Percentiles rank a stretch among this genome's conserved stretches.
Conservation (phyloP, 2,329 filamentous ascomycete species). For the Thelonectria rubi region DNA sequence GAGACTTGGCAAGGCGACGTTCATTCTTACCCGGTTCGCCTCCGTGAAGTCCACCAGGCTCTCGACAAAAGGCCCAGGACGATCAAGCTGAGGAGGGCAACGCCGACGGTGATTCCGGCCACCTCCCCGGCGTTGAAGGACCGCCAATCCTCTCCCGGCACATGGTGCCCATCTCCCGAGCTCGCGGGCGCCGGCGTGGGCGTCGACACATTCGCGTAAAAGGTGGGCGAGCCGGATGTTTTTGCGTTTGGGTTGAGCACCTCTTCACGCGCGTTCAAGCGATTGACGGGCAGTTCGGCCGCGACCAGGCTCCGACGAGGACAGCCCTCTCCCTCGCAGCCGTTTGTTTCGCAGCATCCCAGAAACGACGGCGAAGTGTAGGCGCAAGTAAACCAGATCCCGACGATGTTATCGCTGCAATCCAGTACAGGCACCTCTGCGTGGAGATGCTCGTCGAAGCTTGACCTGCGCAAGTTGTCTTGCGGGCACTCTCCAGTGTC, state of each 20-base stretch:
- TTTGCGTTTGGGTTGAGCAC: neutral
- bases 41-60: neutral
- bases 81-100: neutral
- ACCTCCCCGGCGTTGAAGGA: neutral
- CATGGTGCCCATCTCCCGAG: neutral
- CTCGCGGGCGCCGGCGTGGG: neutral
- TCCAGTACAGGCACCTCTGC: conserved; percentile 41
- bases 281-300: neutral
- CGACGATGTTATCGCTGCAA: conserved; percentile 37
- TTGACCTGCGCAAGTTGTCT: conserved; percentile 33
- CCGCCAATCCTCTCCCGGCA: neutral
- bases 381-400: conserved; percentile 47
- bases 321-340: conserved; percentile 18
- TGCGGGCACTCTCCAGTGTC: conserved; percentile 41
- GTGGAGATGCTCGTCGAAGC: conserved; percentile 43
- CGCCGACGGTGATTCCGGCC: conserved; percentile 10
- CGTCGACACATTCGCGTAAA: neutral
- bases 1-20: neutral
- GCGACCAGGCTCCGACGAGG: neutral
- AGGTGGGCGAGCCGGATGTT: neutral
- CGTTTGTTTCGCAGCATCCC: conserved; percentile 46
- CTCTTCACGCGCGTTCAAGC: neutral
- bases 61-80: conserved; percentile 4
- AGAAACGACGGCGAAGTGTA: conserved; percentile 45
- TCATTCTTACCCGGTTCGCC: neutral